These are phyloP conservation scores for Stemphylium vesicarium DNA, from an alignment of 2,329 filamentous ascomycete species.

Conservation along the genomic window DNA sequence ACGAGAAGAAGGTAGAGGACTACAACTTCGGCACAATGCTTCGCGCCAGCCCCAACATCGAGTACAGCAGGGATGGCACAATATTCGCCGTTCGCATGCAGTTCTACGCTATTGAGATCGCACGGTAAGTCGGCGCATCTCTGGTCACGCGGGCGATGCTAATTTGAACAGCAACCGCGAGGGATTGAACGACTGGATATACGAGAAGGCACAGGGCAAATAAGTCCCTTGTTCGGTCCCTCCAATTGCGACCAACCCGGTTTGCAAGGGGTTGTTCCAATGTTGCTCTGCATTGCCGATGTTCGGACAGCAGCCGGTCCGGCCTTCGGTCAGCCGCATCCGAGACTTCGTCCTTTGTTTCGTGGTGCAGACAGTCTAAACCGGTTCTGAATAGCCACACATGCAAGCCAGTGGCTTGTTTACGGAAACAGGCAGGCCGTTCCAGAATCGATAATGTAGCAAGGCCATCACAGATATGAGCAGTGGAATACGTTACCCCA, in stretches of 20 bases:
- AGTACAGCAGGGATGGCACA: slow-evolving; percentile 87
- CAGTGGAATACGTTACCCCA: not conserved
- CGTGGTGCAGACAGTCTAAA: not conserved
- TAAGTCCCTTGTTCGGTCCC: slow-evolving; percentile 13
- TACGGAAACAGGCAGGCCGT: not conserved
- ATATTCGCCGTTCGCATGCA: slow-evolving; percentile 89
- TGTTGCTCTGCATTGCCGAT: slow-evolving; percentile 8
- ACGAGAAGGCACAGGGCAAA: slow-evolving; percentile 73
- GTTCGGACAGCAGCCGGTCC: slow-evolving; percentile 6
- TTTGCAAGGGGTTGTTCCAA: not conserved
- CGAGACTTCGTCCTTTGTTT: slow-evolving; percentile 9
- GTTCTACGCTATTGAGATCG: slow-evolving; percentile 80
- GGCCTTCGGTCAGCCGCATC: not conserved
- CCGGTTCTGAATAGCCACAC: not conserved
- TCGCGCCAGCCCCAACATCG: slow-evolving; percentile 74
- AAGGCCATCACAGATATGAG: not conserved
- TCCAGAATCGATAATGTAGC: not conserved
- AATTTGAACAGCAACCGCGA: slow-evolving; percentile 69
- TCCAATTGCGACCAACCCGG: not conserved
- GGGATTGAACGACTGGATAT: slow-evolving; percentile 96
- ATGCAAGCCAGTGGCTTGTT: not conserved
- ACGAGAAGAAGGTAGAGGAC: slow-evolving; percentile 94
- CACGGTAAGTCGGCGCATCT: slow-evolving; percentile 59
- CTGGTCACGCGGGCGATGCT: slow-evolving; percentile 13
- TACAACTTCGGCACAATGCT: slow-evolving; percentile 98